Conservation (phyloP, 2,329 filamentous ascomycete species). For the Diaporthe caulivora region DNA sequence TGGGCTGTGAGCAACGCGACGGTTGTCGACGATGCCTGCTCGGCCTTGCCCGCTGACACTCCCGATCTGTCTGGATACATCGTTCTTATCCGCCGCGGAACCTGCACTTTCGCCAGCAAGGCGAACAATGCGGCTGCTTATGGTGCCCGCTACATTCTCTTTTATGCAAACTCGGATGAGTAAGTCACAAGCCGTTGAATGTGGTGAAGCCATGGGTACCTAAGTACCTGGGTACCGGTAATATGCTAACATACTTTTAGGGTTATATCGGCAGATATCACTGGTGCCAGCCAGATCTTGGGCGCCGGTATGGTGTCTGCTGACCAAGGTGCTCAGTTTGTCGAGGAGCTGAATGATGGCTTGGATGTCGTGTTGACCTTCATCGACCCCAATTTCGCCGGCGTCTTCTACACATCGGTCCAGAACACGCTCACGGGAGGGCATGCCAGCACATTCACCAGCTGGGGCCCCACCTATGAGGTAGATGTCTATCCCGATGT, state of each 20-base stretch:
- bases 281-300: constrained; percentile 31
- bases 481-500: constrained; percentile 48
- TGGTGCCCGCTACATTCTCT: constrained; percentile 49
- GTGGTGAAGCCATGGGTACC: too few species aligned
- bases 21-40: constrained; percentile 51
- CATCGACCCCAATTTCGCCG: constrained; percentile 24
- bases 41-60: constrained; percentile 52
- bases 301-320: constrained; percentile 41
- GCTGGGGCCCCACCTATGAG: constrained; percentile 43
- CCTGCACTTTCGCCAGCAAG: constrained; percentile 46
- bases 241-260: not conserved
- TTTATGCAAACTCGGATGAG: constrained; percentile 35
- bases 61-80: constrained; percentile 56
- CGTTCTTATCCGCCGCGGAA: constrained; percentile 55
- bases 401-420: constrained; percentile 31
- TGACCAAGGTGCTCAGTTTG: constrained; percentile 43
- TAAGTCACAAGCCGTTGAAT: not conserved
- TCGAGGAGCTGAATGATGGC: constrained; percentile 43
- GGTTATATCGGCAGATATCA: not conserved
- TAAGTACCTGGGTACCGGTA: too few species aligned
- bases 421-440: constrained; percentile 60
- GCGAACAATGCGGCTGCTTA: constrained; percentile 54
- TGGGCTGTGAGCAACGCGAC: constrained; percentile 50
- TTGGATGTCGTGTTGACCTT: constrained; percentile 43
- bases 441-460: constrained; percentile 43